Evolutionary conservation across 2,329 filamentous ascomycete species (phyloP).

Genomic region (Tympanopsis confertula): DNA sequence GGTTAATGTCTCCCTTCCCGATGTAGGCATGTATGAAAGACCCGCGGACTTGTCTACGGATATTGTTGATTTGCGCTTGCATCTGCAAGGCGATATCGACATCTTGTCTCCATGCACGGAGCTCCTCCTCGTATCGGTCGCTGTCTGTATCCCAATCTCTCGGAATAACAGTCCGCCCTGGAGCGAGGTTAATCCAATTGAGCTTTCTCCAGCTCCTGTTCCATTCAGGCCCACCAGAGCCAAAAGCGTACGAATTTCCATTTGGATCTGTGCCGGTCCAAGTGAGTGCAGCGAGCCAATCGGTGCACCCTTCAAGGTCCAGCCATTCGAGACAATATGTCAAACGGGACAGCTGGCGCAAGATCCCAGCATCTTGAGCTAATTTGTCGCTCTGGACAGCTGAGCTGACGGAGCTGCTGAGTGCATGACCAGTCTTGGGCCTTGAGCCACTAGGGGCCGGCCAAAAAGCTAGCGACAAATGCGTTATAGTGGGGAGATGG

Average conservation of each 20-base stretch:
- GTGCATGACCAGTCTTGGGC: too few relatives aligned
- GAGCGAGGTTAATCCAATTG: background rate
- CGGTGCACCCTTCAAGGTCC: conserved; percentile 45
- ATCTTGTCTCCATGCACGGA: too few relatives aligned
- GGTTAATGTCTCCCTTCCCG: too few relatives aligned
- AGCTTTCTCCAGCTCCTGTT: background rate
- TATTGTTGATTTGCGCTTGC: too few relatives aligned
- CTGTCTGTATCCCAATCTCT: too few relatives aligned
- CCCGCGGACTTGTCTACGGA: too few relatives aligned
- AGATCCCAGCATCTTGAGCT: conserved; percentile 40
- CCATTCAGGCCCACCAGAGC: background rate
- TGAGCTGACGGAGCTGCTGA: too few relatives aligned
- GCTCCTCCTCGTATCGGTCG: too few relatives aligned
- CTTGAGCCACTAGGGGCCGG: too few relatives aligned
- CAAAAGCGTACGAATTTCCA: conserved; percentile 7
- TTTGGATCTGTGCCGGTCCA: conserved; percentile 21
- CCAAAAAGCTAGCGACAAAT: conserved; percentile 53
- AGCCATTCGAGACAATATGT: conserved; percentile 50
- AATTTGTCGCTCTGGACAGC: conserved; percentile 39
- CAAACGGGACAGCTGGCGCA: conserved; percentile 39
- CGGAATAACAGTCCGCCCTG: too few relatives aligned
- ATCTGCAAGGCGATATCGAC: too few relatives aligned
- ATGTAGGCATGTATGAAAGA: too few relatives aligned
- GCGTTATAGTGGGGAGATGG: conserved; percentile 41
- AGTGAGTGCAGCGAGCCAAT: conserved; percentile 39